A percentile compares a stretch with the other conserved stretches of the same genome.
Conservation (phyloP, 495 filamentous ascomycete species). For the Podospora pseudocomata region DNA sequence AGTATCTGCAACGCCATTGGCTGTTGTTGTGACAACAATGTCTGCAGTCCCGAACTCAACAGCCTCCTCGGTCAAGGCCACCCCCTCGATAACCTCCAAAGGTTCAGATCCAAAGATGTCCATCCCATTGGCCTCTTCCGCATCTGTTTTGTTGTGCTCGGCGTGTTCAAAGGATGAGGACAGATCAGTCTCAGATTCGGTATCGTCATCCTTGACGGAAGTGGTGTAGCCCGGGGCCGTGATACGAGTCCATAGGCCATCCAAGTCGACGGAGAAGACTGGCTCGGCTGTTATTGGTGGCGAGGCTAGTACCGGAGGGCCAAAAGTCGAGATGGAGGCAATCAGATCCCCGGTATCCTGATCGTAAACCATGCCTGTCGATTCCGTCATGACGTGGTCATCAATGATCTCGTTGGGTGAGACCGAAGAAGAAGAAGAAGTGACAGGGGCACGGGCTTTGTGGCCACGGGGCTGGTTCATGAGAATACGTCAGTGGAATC, state of each 20-base stretch:
- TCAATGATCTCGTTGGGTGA: background rate
- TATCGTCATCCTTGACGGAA: constrained; percentile 16
- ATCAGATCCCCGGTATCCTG: background rate
- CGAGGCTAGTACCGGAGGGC: background rate
- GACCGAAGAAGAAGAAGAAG: background rate
- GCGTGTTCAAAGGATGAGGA: constrained; percentile 19
- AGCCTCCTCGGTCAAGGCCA: constrained; percentile 59
- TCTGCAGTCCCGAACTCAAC: constrained; percentile 50
- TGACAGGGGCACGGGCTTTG: background rate
- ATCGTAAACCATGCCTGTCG: background rate
- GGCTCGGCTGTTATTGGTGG: background rate
- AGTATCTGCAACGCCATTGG: background rate
- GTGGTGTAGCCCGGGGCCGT: background rate
- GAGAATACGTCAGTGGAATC: background rate
- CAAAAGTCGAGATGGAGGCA: background rate
- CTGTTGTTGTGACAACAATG: constrained; percentile 5
- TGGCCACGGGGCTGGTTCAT: constrained; percentile 10
- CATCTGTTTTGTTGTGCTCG: constrained; percentile 8
- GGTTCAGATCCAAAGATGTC: constrained; percentile 27
- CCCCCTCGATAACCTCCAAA: constrained; percentile 45
- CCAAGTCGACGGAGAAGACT: background rate
- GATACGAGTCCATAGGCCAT: background rate
- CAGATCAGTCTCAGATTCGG: constrained; percentile 19
- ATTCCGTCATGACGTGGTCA: constrained; percentile 2
- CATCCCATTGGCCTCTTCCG: constrained; percentile 15